Conservation (phyloP, 257 asterid species). For the Nicotiana paniculata region DNA sequence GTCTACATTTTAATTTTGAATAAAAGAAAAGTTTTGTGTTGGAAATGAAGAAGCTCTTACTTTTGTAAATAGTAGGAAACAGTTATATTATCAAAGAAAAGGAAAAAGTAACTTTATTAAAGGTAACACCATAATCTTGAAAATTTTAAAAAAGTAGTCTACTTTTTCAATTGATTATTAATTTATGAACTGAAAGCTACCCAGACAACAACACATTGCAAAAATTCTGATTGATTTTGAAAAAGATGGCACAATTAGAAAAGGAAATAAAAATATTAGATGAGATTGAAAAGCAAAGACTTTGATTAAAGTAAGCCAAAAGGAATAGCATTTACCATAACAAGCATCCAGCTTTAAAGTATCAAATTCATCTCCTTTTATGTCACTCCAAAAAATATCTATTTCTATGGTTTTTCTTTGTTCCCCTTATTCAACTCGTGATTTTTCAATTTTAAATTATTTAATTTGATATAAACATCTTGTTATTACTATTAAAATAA, state of each 20-base stretch:
- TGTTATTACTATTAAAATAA: background rate
- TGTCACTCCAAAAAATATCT: background rate
- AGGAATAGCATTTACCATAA: slow-evolving; percentile 37
- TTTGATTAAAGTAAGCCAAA: slow-evolving; percentile 19
- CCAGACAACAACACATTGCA: slow-evolving; percentile 10
- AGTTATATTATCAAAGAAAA: slow-evolving; percentile 21
- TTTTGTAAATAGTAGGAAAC: slow-evolving; percentile 17
- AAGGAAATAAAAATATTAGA: background rate
- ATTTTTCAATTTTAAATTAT: background rate
- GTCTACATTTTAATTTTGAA: slow-evolving; percentile 10
- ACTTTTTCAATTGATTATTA: slow-evolving; percentile 10
- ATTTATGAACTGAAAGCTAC: slow-evolving; percentile 20
- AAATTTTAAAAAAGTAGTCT: background rate
- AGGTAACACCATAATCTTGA: slow-evolving; percentile 19
- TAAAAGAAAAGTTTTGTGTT: slow-evolving; percentile 17
- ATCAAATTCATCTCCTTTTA: slow-evolving; percentile 15
- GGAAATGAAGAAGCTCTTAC: slow-evolving; percentile 23
- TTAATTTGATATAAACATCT: no score
- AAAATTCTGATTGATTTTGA: slow-evolving; percentile 6
- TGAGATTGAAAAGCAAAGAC: slow-evolving; percentile 19
- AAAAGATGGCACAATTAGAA: slow-evolving; percentile 17
- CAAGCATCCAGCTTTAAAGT: slow-evolving; percentile 31
- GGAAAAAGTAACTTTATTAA: slow-evolving; percentile 39
- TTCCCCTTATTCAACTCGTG: background rate
- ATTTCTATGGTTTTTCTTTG: background rate